Evolutionary conservation across 2,329 filamentous ascomycete species (phyloP).

Genomic region (Orbilia oligospora): DNA sequence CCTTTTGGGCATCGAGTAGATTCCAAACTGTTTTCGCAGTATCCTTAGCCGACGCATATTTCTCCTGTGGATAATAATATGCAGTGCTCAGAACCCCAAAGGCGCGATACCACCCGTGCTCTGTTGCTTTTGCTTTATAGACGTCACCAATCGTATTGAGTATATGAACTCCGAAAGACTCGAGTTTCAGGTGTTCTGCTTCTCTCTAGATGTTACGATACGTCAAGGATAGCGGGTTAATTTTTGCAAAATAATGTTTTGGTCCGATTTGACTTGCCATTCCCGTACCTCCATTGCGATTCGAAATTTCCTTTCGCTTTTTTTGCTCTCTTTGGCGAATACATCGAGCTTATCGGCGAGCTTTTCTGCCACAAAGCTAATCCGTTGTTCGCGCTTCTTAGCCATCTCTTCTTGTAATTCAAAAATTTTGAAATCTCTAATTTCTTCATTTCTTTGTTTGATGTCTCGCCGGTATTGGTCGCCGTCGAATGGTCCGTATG

Average conservation of each 20-base stretch:
- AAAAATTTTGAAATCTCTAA: conserved; percentile 16
- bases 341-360: conserved; percentile 22
- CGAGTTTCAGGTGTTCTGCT: conserved; percentile 45
- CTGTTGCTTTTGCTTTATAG: conserved; percentile 30
- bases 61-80: conserved; percentile 46
- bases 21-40: conserved; percentile 51
- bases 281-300: conserved; percentile 28
- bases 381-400: conserved; percentile 25
- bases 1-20: conserved; percentile 43
- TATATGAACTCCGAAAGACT: conserved; percentile 52
- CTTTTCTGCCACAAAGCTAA: conserved; percentile 31
- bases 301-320: conserved; percentile 16
- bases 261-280: not conserved
- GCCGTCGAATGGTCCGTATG: conserved; percentile 20
- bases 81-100: conserved; percentile 33
- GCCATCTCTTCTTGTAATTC: conserved; percentile 36
- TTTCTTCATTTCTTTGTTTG: conserved; percentile 3
- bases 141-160: conserved; percentile 45
- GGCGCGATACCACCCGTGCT: conserved; percentile 37
- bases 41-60: conserved; percentile 39
- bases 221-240: not conserved
- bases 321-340: not conserved
- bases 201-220: conserved; percentile 22
- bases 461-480: conserved; percentile 21
- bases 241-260: not conserved